Evolutionary conservation across 139 green algal species (phyloP), one percentile per base, ranked within the genome.

Genomic region (Parachlorella kessleri): DNA sequence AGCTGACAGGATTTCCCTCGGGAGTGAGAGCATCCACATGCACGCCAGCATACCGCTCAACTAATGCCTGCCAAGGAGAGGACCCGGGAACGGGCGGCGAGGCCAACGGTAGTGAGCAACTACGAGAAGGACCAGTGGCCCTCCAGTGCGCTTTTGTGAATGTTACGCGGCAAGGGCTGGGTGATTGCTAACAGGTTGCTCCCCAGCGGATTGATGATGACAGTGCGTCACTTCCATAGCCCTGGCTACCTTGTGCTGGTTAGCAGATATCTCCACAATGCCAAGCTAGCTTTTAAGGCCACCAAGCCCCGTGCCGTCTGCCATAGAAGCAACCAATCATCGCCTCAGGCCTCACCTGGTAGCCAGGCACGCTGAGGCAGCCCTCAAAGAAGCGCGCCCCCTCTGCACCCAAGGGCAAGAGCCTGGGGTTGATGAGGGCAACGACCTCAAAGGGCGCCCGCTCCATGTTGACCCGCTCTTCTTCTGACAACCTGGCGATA

Each of bases 301-400:
- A 37, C 32, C 30, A 30, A 69, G 64, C n/a, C 64, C 30, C 32
- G 2, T n/a, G 2, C 59, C 64, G 30, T 33, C 55, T 21, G 10
- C 63, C 24, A 68, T 21, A 30, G 23, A 33, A 33, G 23, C 63
- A 68, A 68, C 10, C 63, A n/a, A n/a, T n/a, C n/a, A n/a, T n/a
- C n/a, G n/a, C n/a, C n/a, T n/a, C n/a, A n/a, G n/a, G 14, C 8
- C 35, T 3, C 53, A 69, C 80, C 80, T 81, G 74, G 37, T 85
- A 85, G 41, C 75, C 74, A 6, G 80, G 74, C 36, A 85, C 63
- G 14, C 30, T 66, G 23, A 85, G 69, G 80, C 80, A 85, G 68
- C 80, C 80, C 74, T 85, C 74, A 38, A 70, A 81, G 80, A 78
- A 85, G 40, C 80, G 73, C 2, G 63, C 69, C 3, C 80, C 80